Conservation (phyloP, 2,329 filamentous ascomycete genomes). For the Neofusicoccum ribis region DNA sequence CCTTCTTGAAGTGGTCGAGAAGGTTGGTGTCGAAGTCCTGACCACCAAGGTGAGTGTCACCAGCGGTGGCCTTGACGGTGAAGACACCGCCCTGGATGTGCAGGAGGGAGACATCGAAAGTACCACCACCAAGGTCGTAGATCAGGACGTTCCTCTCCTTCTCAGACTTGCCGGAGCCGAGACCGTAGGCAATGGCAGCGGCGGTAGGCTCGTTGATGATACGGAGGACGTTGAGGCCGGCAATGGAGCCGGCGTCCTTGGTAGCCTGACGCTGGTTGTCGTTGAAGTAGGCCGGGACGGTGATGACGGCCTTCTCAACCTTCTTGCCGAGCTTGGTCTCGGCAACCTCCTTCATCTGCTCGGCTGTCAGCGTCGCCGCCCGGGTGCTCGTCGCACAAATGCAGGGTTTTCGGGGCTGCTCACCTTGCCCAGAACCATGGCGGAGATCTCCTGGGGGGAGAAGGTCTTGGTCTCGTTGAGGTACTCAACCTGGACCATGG, state of each 20-base stretch:
- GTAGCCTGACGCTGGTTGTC: slow-evolving; percentile 99
- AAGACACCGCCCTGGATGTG: slow-evolving; percentile 99
- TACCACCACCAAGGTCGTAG: slow-evolving; percentile 99
- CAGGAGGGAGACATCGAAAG: slow-evolving; percentile 98
- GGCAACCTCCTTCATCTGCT: slow-evolving; percentile 97
- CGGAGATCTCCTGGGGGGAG: slow-evolving; percentile 97
- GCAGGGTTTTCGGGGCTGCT: slow-evolving; percentile 24
- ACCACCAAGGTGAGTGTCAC: slow-evolving; percentile 95
- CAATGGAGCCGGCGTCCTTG: slow-evolving; percentile 98
- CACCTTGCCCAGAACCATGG: slow-evolving; percentile 98
- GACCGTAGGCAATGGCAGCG: slow-evolving; percentile 96
- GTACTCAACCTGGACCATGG: slow-evolving; percentile 93
- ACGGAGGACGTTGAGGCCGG: slow-evolving; percentile 96
- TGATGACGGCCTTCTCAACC: slow-evolving; percentile 98
- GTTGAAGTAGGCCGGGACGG: slow-evolving; percentile 99
- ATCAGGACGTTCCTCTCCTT: slow-evolving; percentile 99
- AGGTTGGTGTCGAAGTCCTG: slow-evolving; percentile 97
- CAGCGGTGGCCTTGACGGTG: slow-evolving; percentile 96
- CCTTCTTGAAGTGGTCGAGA: slow-evolving; percentile 94
- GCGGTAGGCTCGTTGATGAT: slow-evolving; percentile 99
- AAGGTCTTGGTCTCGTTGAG: slow-evolving; percentile 93
- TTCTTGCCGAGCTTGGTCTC: slow-evolving; percentile 98
- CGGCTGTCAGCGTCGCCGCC: slow-evolving; percentile 26
- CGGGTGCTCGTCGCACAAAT: slow-evolving; percentile 7
- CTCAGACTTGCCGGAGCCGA: slow-evolving; percentile 89